Base-by-base conservation (phyloP, 1,139 yeast species). In the Zygosaccharomyces pseudobailii region DNA sequence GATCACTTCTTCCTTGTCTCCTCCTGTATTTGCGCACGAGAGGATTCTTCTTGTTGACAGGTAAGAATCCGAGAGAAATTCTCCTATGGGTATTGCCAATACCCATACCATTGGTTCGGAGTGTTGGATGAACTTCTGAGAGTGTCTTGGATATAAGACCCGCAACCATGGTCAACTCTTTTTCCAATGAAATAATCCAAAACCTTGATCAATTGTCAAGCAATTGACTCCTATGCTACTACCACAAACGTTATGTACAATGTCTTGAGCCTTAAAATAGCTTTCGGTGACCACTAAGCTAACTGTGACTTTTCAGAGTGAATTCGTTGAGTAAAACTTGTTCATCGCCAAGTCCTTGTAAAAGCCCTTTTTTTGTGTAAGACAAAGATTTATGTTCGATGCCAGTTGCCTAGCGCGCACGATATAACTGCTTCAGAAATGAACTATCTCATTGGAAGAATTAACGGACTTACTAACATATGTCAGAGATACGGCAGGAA, bases 1-100 rank as follows among this genome's bases (percentile, higher is more conserved):
- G 85, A 56, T 82, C 89, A 40, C 73, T 79, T 13, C 77, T 80
- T 17, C 53, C 50, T 13, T 48, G 50, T 40, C 53, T 51, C 23
- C 54, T 52, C 21, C 53, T 43, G 34, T 82, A 84, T 60, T 83
- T 83, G 37, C 74, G 71, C 55, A 84, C 84, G 45, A 84, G 66
- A 1, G 89, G 89, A 44, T 78, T 76, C 55, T 79, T 76, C 1
- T 87, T 83, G 38, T 86, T 79, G 0, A 89, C 88, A 1, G 88
- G 87, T n/a, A 84, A 76, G 62, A 79, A 84, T 6, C 74, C 73
- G 36, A 75, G 56, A 2, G 77, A 72, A 21, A 75, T 67, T 51
- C 74, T 72, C 47, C 79, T 61, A 45, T 68, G 71, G 3, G 71
- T 65, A 47, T 66, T 68, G 6, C 69, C 72, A 36, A 69, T 66